Percentiles rank a stretch among this genome's conserved stretches.
Conservation (phyloP, 176 grass and related monocot species). For the Triticum timopheevii region DNA sequence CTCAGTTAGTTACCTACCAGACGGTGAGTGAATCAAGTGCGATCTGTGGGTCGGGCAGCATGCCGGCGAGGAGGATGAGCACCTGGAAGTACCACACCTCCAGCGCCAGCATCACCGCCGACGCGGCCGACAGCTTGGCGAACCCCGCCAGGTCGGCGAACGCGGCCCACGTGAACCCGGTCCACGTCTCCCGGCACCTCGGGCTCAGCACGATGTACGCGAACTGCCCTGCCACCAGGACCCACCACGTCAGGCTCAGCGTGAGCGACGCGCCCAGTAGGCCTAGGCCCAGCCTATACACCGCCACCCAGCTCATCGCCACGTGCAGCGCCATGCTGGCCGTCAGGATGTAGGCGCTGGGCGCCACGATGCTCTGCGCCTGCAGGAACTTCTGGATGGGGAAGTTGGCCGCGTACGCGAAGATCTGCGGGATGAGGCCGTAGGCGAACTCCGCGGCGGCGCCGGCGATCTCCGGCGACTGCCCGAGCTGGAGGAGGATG, state of each 20-base stretch:
- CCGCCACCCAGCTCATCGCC: conserved; percentile 65
- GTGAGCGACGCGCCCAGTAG: conserved; percentile 73
- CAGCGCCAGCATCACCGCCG: conserved; percentile 90
- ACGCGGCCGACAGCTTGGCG: conserved; percentile 62
- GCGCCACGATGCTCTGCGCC: conserved; percentile 89
- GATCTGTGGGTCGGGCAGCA: conserved; percentile 73
- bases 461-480: conserved; percentile 74
- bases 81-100: conserved; percentile 97
- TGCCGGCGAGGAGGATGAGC: conserved; percentile 77
- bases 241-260: conserved; percentile 78
- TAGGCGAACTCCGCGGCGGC: conserved; percentile 68
- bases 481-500: conserved; percentile 59
- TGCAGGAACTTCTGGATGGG: conserved; percentile 93
- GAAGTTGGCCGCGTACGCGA: conserved; percentile 84
- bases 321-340: conserved; percentile 56
- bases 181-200: conserved; percentile 62
- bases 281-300: conserved; percentile 53
- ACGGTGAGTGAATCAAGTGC: conserved; percentile 83
- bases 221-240: conserved; percentile 68
- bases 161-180: conserved; percentile 75
- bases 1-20: conserved; percentile 41
- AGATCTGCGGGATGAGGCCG: conserved; percentile 94
- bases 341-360: conserved; percentile 79
- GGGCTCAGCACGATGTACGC: conserved; percentile 71
- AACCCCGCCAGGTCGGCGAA: conserved; percentile 70